These are phyloP conservation scores for Nitzschia putrida DNA, from an alignment of 108 stramenopile species.

Conservation along the genomic window DNA sequence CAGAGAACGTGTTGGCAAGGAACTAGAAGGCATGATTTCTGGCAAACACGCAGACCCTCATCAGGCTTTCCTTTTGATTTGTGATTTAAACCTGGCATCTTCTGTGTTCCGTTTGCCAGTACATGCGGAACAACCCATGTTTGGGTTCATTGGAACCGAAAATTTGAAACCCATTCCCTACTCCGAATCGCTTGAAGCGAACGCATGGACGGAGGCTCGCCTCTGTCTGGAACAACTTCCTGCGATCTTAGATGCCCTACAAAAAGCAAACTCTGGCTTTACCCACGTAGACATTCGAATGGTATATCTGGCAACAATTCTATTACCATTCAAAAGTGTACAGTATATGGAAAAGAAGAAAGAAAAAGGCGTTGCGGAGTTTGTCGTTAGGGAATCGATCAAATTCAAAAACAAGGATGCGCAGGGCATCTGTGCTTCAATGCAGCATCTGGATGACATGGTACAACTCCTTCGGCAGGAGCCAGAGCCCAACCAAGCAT, in stretches of 20 bases:
- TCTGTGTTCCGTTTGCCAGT: constrained; percentile 69
- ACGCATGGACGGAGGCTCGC: constrained; percentile 48
- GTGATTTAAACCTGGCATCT: constrained; percentile 62
- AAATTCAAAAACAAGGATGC: constrained; percentile 78
- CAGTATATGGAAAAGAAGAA: constrained; percentile 62
- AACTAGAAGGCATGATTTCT: constrained; percentile 86
- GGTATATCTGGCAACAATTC: constrained; percentile 60
- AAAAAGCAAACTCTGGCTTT: not conserved
- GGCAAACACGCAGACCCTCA: constrained; percentile 68
- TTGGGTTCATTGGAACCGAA: constrained; percentile 35
- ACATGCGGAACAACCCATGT: constrained; percentile 1
- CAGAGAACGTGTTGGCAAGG: constrained; percentile 87
- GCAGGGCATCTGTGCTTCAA: constrained; percentile 43
- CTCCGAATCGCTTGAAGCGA: constrained; percentile 21
- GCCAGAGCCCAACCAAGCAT: constrained; percentile 13
- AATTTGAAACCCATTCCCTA: constrained; percentile 21
- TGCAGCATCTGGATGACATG: constrained; percentile 65
- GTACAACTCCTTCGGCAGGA: constrained; percentile 35
- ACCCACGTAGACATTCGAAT: constrained; percentile 49
- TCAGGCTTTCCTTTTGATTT: constrained; percentile 67
- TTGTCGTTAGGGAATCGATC: constrained; percentile 78
- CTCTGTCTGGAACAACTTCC: constrained; percentile 24
- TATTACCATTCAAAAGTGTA: constrained; percentile 67
- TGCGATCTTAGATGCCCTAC: constrained; percentile 7
- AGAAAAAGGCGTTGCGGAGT: constrained; percentile 47